phyloP scores from a whole-genome alignment of 257 asterid species.

The Penstemon newberryi region DNA sequence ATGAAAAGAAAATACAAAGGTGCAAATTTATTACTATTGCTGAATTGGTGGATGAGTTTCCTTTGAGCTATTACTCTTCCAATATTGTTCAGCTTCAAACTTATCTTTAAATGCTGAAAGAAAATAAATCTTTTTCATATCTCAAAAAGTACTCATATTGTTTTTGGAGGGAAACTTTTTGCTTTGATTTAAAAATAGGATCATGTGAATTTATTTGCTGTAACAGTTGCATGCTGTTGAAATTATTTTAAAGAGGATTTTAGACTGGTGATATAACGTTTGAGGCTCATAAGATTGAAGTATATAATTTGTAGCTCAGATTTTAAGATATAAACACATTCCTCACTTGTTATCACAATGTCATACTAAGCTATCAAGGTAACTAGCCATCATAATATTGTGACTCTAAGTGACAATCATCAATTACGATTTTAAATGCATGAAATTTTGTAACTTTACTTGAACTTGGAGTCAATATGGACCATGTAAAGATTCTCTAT shows the following conservation, averaged over 20 bases:
- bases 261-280: background rate
- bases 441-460: background rate
- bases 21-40: constrained; percentile 10
- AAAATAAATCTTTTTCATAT: background rate
- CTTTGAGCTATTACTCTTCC: background rate
- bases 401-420: background rate
- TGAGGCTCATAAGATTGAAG: background rate
- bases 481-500: background rate
- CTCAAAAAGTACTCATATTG: background rate
- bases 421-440: background rate
- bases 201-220: background rate
- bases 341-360: background rate
- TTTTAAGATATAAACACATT: background rate
- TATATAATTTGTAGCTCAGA: background rate
- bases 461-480: background rate
- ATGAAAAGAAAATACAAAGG: background rate
- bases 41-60: background rate
- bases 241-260: background rate
- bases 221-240: background rate
- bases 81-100: constrained; percentile 8
- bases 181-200: background rate
- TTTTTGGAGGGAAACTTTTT: background rate
- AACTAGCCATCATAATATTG: background rate
- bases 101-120: background rate
- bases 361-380: background rate